Conservation (phyloP, 805 yeast genomes). For the Lachancea lanzarotensis region DNA sequence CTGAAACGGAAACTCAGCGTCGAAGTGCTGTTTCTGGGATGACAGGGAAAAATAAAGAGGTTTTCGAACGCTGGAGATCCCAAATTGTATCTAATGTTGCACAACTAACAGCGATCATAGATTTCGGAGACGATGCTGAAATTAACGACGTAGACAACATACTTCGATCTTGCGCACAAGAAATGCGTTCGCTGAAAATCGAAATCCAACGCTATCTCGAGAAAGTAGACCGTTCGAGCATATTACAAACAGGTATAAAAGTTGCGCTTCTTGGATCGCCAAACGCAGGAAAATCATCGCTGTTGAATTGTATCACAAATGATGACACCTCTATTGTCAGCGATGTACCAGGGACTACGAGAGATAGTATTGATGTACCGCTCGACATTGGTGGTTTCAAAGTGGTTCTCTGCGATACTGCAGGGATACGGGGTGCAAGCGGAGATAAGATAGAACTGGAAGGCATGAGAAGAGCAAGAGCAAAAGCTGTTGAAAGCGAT, state of each 20-base stretch:
- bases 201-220: conserved; percentile 40
- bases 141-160: conserved; percentile 55
- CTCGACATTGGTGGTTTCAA: conserved; percentile 80
- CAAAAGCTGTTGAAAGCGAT: conserved; percentile 55
- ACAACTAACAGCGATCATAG: conserved; percentile 77
- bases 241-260: conserved; percentile 66
- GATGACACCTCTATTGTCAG: conserved; percentile 89
- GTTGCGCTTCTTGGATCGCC: conserved; percentile 83
- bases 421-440: conserved; percentile 63
- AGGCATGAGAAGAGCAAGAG: conserved; percentile 75
- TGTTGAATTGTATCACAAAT: conserved; percentile 67
- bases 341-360: conserved; percentile 85
- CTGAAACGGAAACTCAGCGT: conserved; percentile 89
- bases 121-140: conserved; percentile 92
- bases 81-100: conserved; percentile 62
- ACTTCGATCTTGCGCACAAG: conserved; percentile 41
- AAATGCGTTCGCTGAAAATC: conserved; percentile 36
- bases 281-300: conserved; percentile 91
- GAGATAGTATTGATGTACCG: conserved; percentile 80
- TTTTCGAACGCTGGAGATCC: conserved; percentile 62
- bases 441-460: conserved; percentile 61
- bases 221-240: conserved; percentile 50
- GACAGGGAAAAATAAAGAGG: conserved; percentile 53
- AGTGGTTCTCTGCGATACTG: conserved; percentile 83
- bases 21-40: conserved; percentile 66